Percentiles rank a stretch among this genome's conserved stretches.
Evolutionary conservation across 768 basidiomycete species (phyloP).

Genomic region (Paxillus rubicundulus): DNA sequence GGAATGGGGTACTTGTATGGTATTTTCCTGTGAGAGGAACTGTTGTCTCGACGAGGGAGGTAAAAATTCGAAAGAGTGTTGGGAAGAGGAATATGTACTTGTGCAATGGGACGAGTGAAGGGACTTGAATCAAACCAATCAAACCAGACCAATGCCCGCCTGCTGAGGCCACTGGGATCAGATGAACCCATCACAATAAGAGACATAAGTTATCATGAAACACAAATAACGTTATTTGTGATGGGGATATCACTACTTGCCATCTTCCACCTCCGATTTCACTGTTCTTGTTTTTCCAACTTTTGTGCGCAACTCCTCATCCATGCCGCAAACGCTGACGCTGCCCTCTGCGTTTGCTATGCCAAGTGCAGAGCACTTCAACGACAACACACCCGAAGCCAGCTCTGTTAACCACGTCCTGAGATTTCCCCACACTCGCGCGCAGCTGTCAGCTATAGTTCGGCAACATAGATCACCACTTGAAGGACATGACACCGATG

Average conservation of each 20-base stretch:
- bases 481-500: slow-evolving; percentile 59
- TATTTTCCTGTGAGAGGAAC: slow-evolving; percentile 84
- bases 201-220: too few relatives aligned
- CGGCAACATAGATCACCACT: slow-evolving; percentile 61
- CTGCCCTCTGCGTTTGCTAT: slow-evolving; percentile 17
- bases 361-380: slow-evolving; percentile 7
- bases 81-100: slow-evolving; percentile 75
- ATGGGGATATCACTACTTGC: slow-evolving; percentile 6
- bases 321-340: slow-evolving; percentile 26
- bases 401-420: slow-evolving; percentile 21
- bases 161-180: neutral
- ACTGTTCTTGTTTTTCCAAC: neutral
- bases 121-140: neutral
- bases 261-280: slow-evolving; percentile 10
- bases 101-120: slow-evolving; percentile 71
- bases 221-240: slow-evolving; percentile 25
- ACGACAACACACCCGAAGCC: slow-evolving; percentile 21
- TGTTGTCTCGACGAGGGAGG: slow-evolving; percentile 55
- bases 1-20: slow-evolving; percentile 93
- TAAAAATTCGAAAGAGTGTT: slow-evolving; percentile 41
- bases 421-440: slow-evolving; percentile 80
- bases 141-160: too few relatives aligned
- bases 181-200: slow-evolving; percentile 1
- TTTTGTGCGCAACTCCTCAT: slow-evolving; percentile 7
- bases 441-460: slow-evolving; percentile 72